These are phyloP conservation scores for Cnidoscolus chayamansa DNA, from an alignment of 441 rosid species.

Conservation along the genomic window DNA sequence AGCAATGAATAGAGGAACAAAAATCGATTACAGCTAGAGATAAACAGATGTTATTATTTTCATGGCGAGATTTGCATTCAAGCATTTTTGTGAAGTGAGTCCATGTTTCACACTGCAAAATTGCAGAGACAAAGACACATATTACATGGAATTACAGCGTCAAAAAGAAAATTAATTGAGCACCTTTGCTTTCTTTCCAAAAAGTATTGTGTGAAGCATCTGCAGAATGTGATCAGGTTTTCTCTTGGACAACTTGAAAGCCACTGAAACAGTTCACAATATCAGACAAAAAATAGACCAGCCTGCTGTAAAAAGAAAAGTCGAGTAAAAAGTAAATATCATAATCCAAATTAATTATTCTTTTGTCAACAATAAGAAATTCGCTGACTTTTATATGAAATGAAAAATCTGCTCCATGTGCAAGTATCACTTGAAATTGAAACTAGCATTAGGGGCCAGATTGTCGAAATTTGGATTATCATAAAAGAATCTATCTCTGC, in stretches of 20 bases:
- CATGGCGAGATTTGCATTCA: neutral
- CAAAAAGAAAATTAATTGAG: neutral
- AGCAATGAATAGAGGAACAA: neutral
- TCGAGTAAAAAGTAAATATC: conserved; percentile 9
- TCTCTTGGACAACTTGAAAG: conserved; percentile 92
- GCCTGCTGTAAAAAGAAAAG: conserved; percentile 16
- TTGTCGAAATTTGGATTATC: neutral
- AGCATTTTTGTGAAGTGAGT: neutral
- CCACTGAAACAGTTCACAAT: conserved; percentile 61
- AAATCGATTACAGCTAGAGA: neutral
- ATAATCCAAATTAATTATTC: neutral
- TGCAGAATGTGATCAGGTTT: conserved; percentile 83
- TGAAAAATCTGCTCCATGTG: neutral
- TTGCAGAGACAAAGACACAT: neutral
- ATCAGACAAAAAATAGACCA: conserved; percentile 26
- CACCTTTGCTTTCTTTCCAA: conserved; percentile 98
- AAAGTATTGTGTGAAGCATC: conserved; percentile 70
- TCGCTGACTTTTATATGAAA: neutral
- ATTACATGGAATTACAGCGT: neutral
- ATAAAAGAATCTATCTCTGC: neutral
- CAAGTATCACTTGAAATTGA: conserved; percentile 9
- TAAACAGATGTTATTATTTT: neutral
- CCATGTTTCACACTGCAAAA: neutral
- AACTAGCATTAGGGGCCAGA: neutral
- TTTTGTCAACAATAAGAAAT: neutral